These are phyloP conservation scores for Teunomyces atbi DNA, from an alignment of 805 yeast genomes.

Conservation along the genomic window DNA sequence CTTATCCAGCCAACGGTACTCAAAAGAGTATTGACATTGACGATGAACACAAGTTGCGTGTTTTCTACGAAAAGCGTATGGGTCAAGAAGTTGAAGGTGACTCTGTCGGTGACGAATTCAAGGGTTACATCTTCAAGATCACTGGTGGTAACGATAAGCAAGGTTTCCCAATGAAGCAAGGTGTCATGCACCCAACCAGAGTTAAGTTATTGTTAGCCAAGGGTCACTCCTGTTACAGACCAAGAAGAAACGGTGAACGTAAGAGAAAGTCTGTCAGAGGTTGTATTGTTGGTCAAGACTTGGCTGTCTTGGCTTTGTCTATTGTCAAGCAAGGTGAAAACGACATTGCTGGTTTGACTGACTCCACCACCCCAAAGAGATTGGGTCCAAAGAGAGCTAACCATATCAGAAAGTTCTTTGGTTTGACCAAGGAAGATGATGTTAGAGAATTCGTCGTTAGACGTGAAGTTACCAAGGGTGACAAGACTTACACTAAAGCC, in stretches of 20 bases:
- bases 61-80: conserved; percentile 98
- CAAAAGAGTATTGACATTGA: conserved; percentile 97
- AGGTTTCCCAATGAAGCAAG: conserved; percentile 99
- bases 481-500: conserved; percentile 98
- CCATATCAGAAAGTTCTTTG: conserved; percentile 99
- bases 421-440: conserved; percentile 92
- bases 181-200: conserved; percentile 99
- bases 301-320: conserved; percentile 91
- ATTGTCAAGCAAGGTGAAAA: conserved; percentile 96
- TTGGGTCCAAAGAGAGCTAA: conserved; percentile 99
- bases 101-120: conserved; percentile 97
- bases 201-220: conserved; percentile 91
- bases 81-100: conserved; percentile 99
- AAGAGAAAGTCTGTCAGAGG: conserved; percentile 99
- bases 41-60: conserved; percentile 98
- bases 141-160: conserved; percentile 99
- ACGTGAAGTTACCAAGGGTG: conserved; percentile 98
- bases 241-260: conserved; percentile 99
- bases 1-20: conserved; percentile 99
- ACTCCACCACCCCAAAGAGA: conserved; percentile 94
- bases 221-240: conserved; percentile 99
- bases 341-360: conserved; percentile 95
- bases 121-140: conserved; percentile 98
- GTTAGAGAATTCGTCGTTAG: conserved; percentile 85
- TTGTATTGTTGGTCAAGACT: conserved; percentile 96